These are phyloP conservation scores for Kodamaea fungicola DNA, from an alignment of 1,139 yeast genomes.

Conservation along the genomic window DNA sequence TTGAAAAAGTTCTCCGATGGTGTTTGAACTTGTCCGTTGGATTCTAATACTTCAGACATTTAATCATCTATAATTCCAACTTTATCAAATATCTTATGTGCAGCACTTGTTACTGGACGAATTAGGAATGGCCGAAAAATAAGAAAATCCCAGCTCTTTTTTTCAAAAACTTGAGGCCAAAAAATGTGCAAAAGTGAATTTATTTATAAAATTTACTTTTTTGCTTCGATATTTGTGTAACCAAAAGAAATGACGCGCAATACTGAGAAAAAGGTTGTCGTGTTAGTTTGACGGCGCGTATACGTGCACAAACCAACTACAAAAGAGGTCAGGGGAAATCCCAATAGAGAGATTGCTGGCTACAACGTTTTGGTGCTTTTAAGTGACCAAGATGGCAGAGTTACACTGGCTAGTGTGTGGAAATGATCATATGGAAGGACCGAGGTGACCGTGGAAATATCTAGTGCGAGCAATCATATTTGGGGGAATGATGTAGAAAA, in stretches of 20 bases:
- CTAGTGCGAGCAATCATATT: too few relatives aligned
- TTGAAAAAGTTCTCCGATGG: conserved; percentile 32
- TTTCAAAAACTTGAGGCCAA: conserved; percentile 5
- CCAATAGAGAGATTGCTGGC: too few relatives aligned
- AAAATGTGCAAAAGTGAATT: conserved; percentile 13
- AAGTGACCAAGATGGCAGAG: too few relatives aligned
- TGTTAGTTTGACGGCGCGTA: neutral
- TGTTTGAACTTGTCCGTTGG: conserved; percentile 41
- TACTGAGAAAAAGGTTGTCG: neutral
- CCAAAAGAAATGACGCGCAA: conserved; percentile 8
- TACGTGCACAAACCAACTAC: neutral
- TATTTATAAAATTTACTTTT: conserved; percentile 10
- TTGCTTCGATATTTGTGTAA: conserved; percentile 1
- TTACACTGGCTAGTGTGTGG: too few relatives aligned
- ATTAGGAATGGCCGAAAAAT: conserved; percentile 3
- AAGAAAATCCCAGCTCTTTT: conserved; percentile 2
- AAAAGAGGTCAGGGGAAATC: too few relatives aligned
- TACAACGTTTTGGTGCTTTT: too few relatives aligned
- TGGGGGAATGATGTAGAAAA: too few relatives aligned
- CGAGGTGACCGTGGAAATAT: too few relatives aligned
- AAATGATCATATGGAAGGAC: too few relatives aligned
- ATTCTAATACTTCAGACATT: conserved; percentile 9
- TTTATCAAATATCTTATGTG: too few relatives aligned
- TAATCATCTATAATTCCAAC: neutral
- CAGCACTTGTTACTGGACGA: neutral